Conservation (phyloP, 2,329 filamentous ascomycete genomes). For the Lecanosticta acicola region DNA sequence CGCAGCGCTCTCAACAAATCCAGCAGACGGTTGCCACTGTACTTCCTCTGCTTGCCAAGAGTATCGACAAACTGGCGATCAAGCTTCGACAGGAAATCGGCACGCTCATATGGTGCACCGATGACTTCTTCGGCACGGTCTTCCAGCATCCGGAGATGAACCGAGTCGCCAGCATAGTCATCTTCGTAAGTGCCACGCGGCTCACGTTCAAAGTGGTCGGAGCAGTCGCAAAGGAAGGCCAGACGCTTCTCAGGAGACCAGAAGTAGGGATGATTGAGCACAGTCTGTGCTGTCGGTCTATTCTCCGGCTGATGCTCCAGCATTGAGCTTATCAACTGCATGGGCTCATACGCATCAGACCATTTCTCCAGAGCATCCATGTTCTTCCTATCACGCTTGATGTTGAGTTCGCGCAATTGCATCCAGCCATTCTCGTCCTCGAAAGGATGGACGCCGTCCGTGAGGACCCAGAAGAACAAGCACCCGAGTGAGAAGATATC, state of each 20-base stretch:
- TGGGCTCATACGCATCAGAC: slow-evolving; percentile 78
- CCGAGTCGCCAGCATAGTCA: slow-evolving; percentile 42
- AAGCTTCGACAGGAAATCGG: slow-evolving; percentile 70
- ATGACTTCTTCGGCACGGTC: slow-evolving; percentile 43
- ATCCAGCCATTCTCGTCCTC: slow-evolving; percentile 92
- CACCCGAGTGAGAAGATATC: slow-evolving; percentile 96
- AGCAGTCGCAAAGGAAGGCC: slow-evolving; percentile 90
- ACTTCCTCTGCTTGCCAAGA: slow-evolving; percentile 90
- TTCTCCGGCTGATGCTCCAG: slow-evolving; percentile 58
- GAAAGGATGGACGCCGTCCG: slow-evolving; percentile 85
- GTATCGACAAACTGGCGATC: slow-evolving; percentile 81
- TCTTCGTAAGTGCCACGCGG: slow-evolving; percentile 55
- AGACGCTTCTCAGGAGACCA: slow-evolving; percentile 87
- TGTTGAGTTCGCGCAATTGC: slow-evolving; percentile 79
- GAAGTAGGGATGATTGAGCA: slow-evolving; percentile 94
- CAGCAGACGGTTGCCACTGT: slow-evolving; percentile 74
- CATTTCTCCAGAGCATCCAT: slow-evolving; percentile 51
- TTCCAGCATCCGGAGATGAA: slow-evolving; percentile 56
- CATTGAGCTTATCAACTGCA: slow-evolving; percentile 83
- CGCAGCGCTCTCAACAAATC: slow-evolving; percentile 82
- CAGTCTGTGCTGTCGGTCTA: slow-evolving; percentile 67
- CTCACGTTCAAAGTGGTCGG: slow-evolving; percentile 93
- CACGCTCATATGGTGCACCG: slow-evolving; percentile 47
- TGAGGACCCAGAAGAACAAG: slow-evolving; percentile 99
- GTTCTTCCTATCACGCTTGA: slow-evolving; percentile 77